Evolutionary conservation across 2,329 filamentous ascomycete genomes (phyloP).

Genomic region (Penicillium sp.): DNA sequence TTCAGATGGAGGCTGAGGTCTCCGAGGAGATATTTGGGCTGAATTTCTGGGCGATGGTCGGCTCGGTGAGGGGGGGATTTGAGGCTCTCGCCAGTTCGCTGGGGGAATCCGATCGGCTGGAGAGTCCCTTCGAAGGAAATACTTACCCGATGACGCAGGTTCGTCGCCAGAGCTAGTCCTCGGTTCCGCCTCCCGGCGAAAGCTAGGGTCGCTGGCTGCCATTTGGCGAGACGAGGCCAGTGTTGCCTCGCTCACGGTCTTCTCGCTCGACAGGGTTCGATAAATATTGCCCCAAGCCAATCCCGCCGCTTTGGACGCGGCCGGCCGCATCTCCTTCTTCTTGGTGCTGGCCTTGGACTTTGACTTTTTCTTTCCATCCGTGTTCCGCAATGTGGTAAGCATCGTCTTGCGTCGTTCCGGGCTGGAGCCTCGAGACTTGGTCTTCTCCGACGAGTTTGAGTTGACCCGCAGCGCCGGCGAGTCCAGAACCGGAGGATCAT

Average conservation of each 20-base stretch:
- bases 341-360: slow-evolving; percentile 40
- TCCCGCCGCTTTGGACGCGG: slow-evolving; percentile 64
- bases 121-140: slow-evolving; percentile 4
- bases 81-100: slow-evolving; percentile 28
- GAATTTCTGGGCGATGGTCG: slow-evolving; percentile 17
- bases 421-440: slow-evolving; percentile 59
- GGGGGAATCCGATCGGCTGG: slow-evolving; percentile 22
- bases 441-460: slow-evolving; percentile 39
- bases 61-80: slow-evolving; percentile 12
- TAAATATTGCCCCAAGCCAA: slow-evolving; percentile 58
- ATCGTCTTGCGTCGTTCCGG: slow-evolving; percentile 62
- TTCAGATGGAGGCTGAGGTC: slow-evolving; percentile 20
- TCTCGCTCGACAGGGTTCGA: slow-evolving; percentile 29
- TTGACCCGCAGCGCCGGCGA: slow-evolving; percentile 29
- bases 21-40: slow-evolving; percentile 13
- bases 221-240: slow-evolving; percentile 33
- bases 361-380: slow-evolving; percentile 50
- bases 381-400: slow-evolving; percentile 57
- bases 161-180: slow-evolving; percentile 30
- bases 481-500: slow-evolving; percentile 16
- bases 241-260: slow-evolving; percentile 32
- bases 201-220: slow-evolving; percentile 29
- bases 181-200: slow-evolving; percentile 29
- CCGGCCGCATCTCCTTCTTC: slow-evolving; percentile 51
- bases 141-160: slow-evolving; percentile 12